phyloP scores from a whole-genome alignment of 352 stramenopile species.

The Phytophthora podocarpi region DNA sequence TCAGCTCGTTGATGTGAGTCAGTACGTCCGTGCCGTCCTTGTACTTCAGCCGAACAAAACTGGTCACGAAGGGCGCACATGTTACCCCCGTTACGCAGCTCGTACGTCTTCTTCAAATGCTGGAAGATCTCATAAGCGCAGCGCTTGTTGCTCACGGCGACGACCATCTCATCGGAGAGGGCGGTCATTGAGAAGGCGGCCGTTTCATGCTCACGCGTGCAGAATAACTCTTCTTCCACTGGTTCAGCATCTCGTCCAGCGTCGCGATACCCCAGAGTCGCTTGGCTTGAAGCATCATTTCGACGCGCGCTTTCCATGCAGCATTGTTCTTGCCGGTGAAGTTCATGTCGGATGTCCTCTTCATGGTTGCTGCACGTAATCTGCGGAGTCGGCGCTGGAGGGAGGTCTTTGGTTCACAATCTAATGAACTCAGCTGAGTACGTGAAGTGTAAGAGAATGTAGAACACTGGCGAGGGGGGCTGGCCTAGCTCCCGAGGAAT shows the following conservation, averaged over 20 bases:
- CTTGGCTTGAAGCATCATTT: neutral
- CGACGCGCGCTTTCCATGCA: conserved; percentile 4
- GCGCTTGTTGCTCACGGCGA: conserved; percentile 3
- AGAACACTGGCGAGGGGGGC: no score
- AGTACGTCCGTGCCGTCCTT: conserved; percentile 8
- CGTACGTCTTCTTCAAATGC: conserved; percentile 12
- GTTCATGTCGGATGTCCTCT: conserved; percentile 2
- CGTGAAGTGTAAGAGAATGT: no score
- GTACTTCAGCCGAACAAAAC: conserved; percentile 5
- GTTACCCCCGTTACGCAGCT: conserved; percentile 15
- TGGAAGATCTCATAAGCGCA: conserved; percentile 12
- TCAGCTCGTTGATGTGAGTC: no score
- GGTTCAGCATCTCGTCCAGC: no score
- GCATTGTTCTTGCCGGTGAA: conserved; percentile 16
- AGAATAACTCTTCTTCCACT: conserved; percentile 6
- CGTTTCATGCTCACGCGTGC: conserved; percentile 1
- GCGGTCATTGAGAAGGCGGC: conserved; percentile 11
- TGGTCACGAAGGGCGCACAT: conserved; percentile 5
- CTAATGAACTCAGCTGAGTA: no score
- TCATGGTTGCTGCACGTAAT: no score
- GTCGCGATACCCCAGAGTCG: conserved; percentile 11
- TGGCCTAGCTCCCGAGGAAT: no score
- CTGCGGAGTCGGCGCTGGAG: no score
- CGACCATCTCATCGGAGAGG: conserved; percentile 10
- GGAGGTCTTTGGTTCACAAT: no score